Percentiles rank a stretch among this genome's conserved stretches.
Conservation (phyloP, 345 rosid species). For the Arabis alpina region DNA sequence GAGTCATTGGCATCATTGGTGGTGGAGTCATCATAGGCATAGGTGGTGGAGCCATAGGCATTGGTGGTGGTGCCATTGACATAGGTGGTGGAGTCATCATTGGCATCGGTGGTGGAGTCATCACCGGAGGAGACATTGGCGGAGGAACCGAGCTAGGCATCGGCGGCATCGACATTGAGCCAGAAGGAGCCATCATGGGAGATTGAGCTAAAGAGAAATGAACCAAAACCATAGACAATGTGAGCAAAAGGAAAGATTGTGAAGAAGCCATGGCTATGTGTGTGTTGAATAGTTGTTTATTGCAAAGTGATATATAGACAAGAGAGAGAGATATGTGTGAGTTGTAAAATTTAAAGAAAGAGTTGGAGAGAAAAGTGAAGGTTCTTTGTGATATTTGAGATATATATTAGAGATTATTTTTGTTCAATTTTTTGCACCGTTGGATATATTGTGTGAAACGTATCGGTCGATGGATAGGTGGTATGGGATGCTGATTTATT, state of each 20-base stretch:
- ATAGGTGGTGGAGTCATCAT: slow-evolving; percentile 42
- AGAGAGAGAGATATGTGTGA: slow-evolving; percentile 8
- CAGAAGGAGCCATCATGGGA: slow-evolving; percentile 47
- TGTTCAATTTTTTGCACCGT: slow-evolving; percentile 14
- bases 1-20: slow-evolving; percentile 37
- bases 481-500: slow-evolving; percentile 39
- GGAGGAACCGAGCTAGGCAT: slow-evolving; percentile 32
- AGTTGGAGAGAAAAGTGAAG: slow-evolving; percentile 37
- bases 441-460: slow-evolving; percentile 32
- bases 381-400: slow-evolving; percentile 21
- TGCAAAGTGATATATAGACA: slow-evolving; percentile 37
- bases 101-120: slow-evolving; percentile 31
- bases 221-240: slow-evolving; percentile 34
- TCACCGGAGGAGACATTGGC: neutral
- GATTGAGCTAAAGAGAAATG: slow-evolving; percentile 40
- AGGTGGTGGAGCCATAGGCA: slow-evolving; percentile 39
- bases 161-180: slow-evolving; percentile 45
- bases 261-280: slow-evolving; percentile 38
- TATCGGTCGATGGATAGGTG: slow-evolving; percentile 34
- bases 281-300: slow-evolving; percentile 19
- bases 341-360: slow-evolving; percentile 18
- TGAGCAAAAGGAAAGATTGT: slow-evolving; percentile 31
- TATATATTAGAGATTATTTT: slow-evolving; percentile 19
- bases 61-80: slow-evolving; percentile 37
- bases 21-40: slow-evolving; percentile 36